Conservation (phyloP, 2,329 filamentous ascomycete species). For the Nemania bipapillata region DNA sequence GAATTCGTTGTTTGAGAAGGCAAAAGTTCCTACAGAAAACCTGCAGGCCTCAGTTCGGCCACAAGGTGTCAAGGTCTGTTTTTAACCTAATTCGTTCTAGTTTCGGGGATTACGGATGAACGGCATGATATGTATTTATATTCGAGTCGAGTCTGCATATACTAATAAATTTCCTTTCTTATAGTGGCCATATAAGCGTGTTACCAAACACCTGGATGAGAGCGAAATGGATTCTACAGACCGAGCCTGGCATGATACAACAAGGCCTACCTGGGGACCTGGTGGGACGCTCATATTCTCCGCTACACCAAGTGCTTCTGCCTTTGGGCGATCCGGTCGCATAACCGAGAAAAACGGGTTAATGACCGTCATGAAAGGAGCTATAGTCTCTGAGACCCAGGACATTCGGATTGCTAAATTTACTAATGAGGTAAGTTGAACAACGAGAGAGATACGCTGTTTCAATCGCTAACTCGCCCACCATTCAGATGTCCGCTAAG, state of each 20-base stretch:
- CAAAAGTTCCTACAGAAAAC: constrained; percentile 67
- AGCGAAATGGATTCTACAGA: constrained; percentile 71
- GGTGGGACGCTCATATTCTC: constrained; percentile 77
- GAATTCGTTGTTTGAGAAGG: constrained; percentile 88
- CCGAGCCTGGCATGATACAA: constrained; percentile 74
- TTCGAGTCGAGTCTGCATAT: constrained; percentile 44
- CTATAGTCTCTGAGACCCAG: constrained; percentile 70
- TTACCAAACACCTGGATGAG: constrained; percentile 71
- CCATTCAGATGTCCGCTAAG: constrained; percentile 63
- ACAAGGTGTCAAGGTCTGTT: constrained; percentile 88
- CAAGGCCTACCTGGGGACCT: constrained; percentile 83
- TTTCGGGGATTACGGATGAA: constrained; percentile 14
- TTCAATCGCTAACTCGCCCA: constrained; percentile 10
- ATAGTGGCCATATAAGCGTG: constrained; percentile 90
- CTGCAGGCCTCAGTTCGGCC: constrained; percentile 62
- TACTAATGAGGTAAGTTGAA: constrained; percentile 61
- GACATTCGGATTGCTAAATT: constrained; percentile 74
- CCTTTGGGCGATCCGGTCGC: constrained; percentile 48
- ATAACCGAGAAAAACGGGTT: constrained; percentile 58
- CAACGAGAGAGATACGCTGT: not conserved
- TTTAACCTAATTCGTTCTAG: constrained; percentile 49
- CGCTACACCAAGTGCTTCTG: constrained; percentile 54
- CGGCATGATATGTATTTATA: constrained; percentile 42
- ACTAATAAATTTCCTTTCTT: constrained; percentile 59
- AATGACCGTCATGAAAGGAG: constrained; percentile 65